These are phyloP conservation scores for Lichtheimia hyalospora DNA, from an alignment of 371 early-diverging fungal species.

Conservation along the genomic window DNA sequence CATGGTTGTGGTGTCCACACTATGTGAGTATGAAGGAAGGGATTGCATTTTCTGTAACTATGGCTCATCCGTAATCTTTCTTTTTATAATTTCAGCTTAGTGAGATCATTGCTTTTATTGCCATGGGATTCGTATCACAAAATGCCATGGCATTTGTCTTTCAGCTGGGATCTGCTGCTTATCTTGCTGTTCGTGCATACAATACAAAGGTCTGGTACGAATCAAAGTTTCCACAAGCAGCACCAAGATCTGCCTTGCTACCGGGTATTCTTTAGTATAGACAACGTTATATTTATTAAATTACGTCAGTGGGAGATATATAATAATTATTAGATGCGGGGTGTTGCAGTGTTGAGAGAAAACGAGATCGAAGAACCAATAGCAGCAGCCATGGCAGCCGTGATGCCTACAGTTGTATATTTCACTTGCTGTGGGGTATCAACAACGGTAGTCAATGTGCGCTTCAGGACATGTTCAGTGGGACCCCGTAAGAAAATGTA, in stretches of 20 bases:
- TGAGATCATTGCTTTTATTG: constrained; percentile 34
- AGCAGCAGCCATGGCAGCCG: constrained; percentile 38
- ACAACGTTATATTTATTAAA: too few species aligned
- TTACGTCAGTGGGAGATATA: too few species aligned
- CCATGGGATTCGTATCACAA: constrained; percentile 27
- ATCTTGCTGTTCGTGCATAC: constrained; percentile 28
- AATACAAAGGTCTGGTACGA: constrained; percentile 39
- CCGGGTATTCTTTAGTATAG: constrained; percentile 26
- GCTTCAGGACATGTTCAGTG: constrained; percentile 31
- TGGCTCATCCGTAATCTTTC: neutral
- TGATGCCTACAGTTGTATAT: constrained; percentile 40
- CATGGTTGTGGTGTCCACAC: constrained; percentile 44
- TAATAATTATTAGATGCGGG: too few species aligned
- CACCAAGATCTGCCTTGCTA: constrained; percentile 24
- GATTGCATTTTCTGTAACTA: neutral
- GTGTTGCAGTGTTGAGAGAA: constrained; percentile 16
- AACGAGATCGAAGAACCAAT: constrained; percentile 33
- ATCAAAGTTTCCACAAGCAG: constrained; percentile 16
- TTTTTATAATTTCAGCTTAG: constrained; percentile 21
- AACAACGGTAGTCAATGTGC: constrained; percentile 21
- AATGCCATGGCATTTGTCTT: constrained; percentile 20
- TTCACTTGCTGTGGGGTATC: constrained; percentile 25
- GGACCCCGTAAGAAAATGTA: constrained; percentile 44
- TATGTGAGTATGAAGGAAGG: constrained; percentile 27
- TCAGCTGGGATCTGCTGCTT: constrained; percentile 20